phyloP scores from a whole-genome alignment of 2,329 filamentous ascomycete genomes.

The Rutstroemia sp. region DNA sequence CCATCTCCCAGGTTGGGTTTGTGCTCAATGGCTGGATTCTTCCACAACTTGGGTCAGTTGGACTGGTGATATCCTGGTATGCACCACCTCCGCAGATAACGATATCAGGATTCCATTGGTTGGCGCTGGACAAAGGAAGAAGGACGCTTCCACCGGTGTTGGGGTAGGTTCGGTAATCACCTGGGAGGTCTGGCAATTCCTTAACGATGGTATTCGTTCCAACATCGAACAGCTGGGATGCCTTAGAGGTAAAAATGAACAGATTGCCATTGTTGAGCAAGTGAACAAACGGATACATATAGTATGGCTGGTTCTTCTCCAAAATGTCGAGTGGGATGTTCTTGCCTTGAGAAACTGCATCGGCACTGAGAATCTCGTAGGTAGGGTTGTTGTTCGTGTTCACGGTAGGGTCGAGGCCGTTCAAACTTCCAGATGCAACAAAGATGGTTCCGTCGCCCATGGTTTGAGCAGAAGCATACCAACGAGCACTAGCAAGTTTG shows the following conservation, averaged over 20 bases:
- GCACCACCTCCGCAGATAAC: slow-evolving; percentile 53
- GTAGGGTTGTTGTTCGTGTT: slow-evolving; percentile 55
- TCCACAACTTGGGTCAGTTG: slow-evolving; percentile 52
- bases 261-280: slow-evolving; percentile 48
- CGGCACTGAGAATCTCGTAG: slow-evolving; percentile 48
- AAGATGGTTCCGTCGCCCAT: slow-evolving; percentile 50
- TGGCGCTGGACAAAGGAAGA: slow-evolving; percentile 44
- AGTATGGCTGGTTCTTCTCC: slow-evolving; percentile 51
- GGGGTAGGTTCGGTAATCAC: slow-evolving; percentile 51
- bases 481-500: slow-evolving; percentile 45
- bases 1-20: slow-evolving; percentile 47
- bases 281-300: slow-evolving; percentile 58
- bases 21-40: slow-evolving; percentile 44
- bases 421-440: slow-evolving; percentile 52
- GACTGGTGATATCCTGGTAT: slow-evolving; percentile 51
- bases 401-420: slow-evolving; percentile 47
- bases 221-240: slow-evolving; percentile 48
- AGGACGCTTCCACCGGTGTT: slow-evolving; percentile 53
- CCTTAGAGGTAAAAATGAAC: slow-evolving; percentile 50
- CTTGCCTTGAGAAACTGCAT: slow-evolving; percentile 39
- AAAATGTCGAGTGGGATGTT: slow-evolving; percentile 47
- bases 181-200: slow-evolving; percentile 44
- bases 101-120: slow-evolving; percentile 45
- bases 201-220: slow-evolving; percentile 37
- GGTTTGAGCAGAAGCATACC: slow-evolving; percentile 54